Base-by-base conservation (phyloP, 305 asterid species). In the Solanum chacoense region DNA sequence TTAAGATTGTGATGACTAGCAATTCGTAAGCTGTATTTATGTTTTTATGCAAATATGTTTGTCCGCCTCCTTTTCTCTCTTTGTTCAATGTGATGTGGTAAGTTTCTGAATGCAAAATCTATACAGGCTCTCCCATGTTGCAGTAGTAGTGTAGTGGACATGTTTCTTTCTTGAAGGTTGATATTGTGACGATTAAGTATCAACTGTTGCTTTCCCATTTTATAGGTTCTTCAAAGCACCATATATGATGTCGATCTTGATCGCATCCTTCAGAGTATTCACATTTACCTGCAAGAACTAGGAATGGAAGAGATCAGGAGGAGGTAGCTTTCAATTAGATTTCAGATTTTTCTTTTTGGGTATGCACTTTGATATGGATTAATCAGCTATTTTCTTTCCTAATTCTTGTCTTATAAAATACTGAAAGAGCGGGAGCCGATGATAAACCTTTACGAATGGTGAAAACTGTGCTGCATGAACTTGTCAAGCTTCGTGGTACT, bases 361-460 rank as follows among this genome's bases (percentile, higher is more conserved):
- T 45, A 29, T 72, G 83, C 50, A n/a, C 29, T 76, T 18, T 37
- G 18, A 59, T 37, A 75, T 71, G 86, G 9, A 59, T 88, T 79
- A 31, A 63, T 78, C 73, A 55, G 22, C 84, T 34, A 28, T 87
- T 88, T 89, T 87, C n/a, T 88, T 65, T 59, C 81, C 50, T 85
- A 59, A 74, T 35, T 32, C 87, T 72, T 26, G 38, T 50, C 85
- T 81, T 76, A 37, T 90, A 34, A 73, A 88, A 79, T 89, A 67
- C 63, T 55, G 89, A 85, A 89, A 98, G 99, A 93, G 99, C 99
- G 87, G 99, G 99, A 88, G 99, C 99, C 79, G 99, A 97, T 92
- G 99, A 98, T 91, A 98, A 98, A 89, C 99, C 99, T 77, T 95
- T 98, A 88, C 96, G 99, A 88, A 98, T 98, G 99, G 99, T 98